Evolutionary conservation across 805 yeast species (phyloP), one percentile per base, ranked within the genome.

Genomic region (Candida nanaspora): DNA sequence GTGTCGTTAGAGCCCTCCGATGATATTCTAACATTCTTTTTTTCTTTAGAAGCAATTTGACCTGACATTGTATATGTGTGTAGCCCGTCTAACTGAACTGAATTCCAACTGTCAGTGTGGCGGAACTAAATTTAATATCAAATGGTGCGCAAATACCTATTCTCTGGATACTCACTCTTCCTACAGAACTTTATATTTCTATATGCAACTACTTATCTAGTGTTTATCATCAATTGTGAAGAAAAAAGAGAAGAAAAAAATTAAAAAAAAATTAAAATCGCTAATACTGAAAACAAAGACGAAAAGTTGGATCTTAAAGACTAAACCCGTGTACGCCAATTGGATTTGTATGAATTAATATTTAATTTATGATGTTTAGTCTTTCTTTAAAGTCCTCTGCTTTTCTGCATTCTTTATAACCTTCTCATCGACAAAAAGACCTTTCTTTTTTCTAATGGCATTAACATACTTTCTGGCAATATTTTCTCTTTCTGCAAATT

Each of bases 341-440:
- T n/a, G n/a, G n/a, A n/a, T n/a, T n/a, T n/a, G n/a, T n/a, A n/a
- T n/a, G n/a, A n/a, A n/a, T n/a, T n/a, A n/a, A n/a, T n/a, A n/a
- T n/a, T n/a, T n/a, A n/a, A n/a, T n/a, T n/a, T n/a, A n/a, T n/a
- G n/a, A n/a, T n/a, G n/a, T n/a, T n/a, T 25, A 81, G 53, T 82
- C 85, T 57, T 72, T 82, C 65, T 83, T 86, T 64, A 89, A 61
- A 0, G 91, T 89, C 59, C 96, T 74, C 63, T 93, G 98, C 61
- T 89, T 87, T 59, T 93, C 98, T 1, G 98, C 96, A 56, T 83
- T 85, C 56, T 86, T 76, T 19, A 93, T 84, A 34, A 93, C 84
- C 62, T 89, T 89, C 55, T 87, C 95, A 52, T 86, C 95, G 19
- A 88, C 85, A 51, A 82, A 80, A 44, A 93, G 65, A 9, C 98